phyloP scores from a whole-genome alignment of 164 flowering plant species.

The Tetrastigma voinierianum region DNA sequence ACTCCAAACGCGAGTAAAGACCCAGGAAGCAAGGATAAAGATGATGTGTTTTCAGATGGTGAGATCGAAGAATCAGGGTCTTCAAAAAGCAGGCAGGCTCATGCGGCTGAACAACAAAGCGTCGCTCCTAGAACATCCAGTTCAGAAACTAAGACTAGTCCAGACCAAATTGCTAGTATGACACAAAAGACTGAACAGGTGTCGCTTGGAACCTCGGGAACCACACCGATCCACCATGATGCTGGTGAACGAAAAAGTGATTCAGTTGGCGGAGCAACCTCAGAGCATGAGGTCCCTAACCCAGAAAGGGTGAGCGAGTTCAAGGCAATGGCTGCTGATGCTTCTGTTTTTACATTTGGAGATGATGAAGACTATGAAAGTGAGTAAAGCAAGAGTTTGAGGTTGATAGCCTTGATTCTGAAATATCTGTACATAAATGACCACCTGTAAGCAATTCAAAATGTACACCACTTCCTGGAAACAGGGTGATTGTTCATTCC shows the following conservation, averaged over 20 bases:
- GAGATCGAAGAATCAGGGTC: conserved; percentile 61
- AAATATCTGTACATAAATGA: conserved; percentile 23
- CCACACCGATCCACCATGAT: conserved; percentile 15
- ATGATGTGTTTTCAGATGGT: conserved; percentile 89
- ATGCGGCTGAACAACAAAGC: conserved; percentile 27
- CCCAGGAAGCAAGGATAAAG: conserved; percentile 50
- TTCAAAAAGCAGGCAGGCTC: conserved; percentile 38
- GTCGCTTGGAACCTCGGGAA: conserved; percentile 38
- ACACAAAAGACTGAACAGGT: conserved; percentile 47
- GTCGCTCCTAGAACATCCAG: conserved; percentile 15
- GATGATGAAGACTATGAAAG: conserved; percentile 92
- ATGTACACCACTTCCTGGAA: not conserved
- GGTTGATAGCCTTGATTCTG: not conserved
- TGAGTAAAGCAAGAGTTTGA: conserved; percentile 36
- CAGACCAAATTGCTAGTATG: conserved; percentile 39
- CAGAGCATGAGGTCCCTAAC: conserved; percentile 34
- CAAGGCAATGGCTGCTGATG: conserved; percentile 98
- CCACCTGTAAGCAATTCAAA: not conserved
- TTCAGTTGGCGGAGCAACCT: conserved; percentile 16
- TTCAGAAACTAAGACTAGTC: conserved; percentile 20
- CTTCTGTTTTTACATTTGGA: conserved; percentile 91
- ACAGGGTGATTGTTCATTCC: conserved; percentile 8
- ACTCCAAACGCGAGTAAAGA: conserved; percentile 33
- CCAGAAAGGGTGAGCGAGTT: conserved; percentile 53
- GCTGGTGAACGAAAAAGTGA: conserved; percentile 33